Conservation (phyloP, 345 rosid species). For the Corchorus olitorius region DNA sequence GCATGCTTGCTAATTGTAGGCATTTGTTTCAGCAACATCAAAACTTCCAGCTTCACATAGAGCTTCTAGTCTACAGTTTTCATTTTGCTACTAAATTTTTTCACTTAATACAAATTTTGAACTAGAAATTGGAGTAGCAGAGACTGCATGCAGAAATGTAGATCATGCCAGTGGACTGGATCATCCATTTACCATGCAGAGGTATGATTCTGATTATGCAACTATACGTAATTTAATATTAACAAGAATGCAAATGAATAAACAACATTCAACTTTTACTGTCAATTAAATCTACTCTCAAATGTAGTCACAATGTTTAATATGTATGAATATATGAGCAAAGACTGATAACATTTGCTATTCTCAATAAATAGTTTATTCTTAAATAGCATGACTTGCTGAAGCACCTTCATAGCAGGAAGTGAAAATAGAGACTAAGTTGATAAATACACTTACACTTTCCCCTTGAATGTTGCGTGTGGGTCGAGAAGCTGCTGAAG, state of each 20-base stretch:
- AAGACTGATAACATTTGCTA: not conserved
- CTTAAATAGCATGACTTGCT: not conserved
- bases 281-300: too few relatives aligned
- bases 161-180: slow-evolving; percentile 3
- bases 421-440: not conserved
- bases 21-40: slow-evolving; percentile 1
- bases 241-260: not conserved
- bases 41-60: not conserved
- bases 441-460: slow-evolving; percentile 45
- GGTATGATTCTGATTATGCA: not conserved
- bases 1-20: not conserved
- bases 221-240: not conserved
- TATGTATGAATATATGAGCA: not conserved
- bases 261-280: not conserved
- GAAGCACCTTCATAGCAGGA: not conserved
- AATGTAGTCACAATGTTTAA: not conserved
- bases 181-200: not conserved
- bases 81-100: not conserved
- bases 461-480: slow-evolving; percentile 72
- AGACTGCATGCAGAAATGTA: not conserved
- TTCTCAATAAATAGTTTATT: not conserved
- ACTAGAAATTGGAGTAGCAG: not conserved
- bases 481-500: slow-evolving; percentile 62
- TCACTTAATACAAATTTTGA: not conserved
- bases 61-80: not conserved